These are phyloP conservation scores for Nitzschia sp. DNA, from an alignment of 108 stramenopile species.

Conservation along the genomic window DNA sequence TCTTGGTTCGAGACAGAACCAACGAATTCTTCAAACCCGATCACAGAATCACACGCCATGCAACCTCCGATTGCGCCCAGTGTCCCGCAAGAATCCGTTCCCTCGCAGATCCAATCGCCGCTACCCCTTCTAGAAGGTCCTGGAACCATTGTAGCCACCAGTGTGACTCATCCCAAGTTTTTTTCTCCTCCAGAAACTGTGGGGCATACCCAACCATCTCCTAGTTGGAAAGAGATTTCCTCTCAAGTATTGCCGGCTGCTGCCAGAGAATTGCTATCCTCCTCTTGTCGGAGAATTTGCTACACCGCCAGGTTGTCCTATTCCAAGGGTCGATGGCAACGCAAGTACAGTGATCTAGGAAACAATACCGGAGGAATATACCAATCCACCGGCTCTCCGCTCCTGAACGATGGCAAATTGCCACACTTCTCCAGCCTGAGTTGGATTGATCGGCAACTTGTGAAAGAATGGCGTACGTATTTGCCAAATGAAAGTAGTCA, in stretches of 20 bases:
- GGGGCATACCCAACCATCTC: conserved; percentile 31
- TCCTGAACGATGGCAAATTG: conserved; percentile 15
- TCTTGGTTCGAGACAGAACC: conserved; percentile 33
- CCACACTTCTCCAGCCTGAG: conserved; percentile 66
- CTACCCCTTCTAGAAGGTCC: background rate
- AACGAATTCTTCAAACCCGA: too few relatives aligned
- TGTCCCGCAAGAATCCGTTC: background rate
- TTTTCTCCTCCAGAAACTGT: conserved; percentile 5
- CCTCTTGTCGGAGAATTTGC: conserved; percentile 37
- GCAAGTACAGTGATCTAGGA: conserved; percentile 54
- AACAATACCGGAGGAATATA: conserved; percentile 39
- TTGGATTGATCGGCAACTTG: conserved; percentile 84
- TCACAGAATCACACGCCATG: too few relatives aligned
- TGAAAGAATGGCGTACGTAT: conserved; percentile 84
- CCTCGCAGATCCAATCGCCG: background rate
- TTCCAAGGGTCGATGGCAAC: conserved; percentile 39
- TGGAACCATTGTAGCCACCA: too few relatives aligned
- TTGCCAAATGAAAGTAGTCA: conserved; percentile 25
- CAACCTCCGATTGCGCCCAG: too few relatives aligned
- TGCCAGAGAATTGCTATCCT: conserved; percentile 45
- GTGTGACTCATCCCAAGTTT: background rate
- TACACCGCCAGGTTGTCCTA: conserved; percentile 46
- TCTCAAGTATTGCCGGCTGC: conserved; percentile 51
- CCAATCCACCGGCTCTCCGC: background rate
- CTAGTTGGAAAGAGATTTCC: conserved; percentile 50